phyloP scores from a whole-genome alignment of 306 rosid species.

The Neltuma alba region DNA sequence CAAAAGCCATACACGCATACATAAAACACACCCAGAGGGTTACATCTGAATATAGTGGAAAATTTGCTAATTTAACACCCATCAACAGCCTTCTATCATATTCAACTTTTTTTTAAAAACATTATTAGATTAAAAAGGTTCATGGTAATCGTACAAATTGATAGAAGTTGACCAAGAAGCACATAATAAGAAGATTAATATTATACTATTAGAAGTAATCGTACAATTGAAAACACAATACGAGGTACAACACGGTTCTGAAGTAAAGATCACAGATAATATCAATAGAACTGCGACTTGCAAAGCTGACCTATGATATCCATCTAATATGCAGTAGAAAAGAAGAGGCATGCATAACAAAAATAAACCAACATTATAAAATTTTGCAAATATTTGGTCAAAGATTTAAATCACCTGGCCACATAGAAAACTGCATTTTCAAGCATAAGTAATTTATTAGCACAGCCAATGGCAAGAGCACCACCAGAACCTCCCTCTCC shows the following conservation, averaged over 20 bases:
- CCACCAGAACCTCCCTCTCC: slow-evolving; percentile 99
- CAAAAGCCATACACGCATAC: neutral
- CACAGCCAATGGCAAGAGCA: slow-evolving; percentile 99
- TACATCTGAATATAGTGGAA: neutral
- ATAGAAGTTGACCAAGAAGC: neutral
- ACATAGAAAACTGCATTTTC: slow-evolving; percentile 98
- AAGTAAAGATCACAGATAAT: slow-evolving; percentile 22
- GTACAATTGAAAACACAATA: slow-evolving; percentile 5
- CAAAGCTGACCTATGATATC: slow-evolving; percentile 27
- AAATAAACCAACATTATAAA: slow-evolving; percentile 24
- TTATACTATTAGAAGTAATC: neutral
- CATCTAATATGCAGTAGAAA: slow-evolving; percentile 31
- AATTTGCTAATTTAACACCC: neutral
- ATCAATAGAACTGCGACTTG: slow-evolving; percentile 14
- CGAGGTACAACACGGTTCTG: neutral
- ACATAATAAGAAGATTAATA: neutral
- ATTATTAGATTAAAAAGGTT: neutral
- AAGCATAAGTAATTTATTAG: slow-evolving; percentile 91
- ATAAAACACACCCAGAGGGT: neutral
- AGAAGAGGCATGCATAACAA: neutral
- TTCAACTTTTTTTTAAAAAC: neutral
- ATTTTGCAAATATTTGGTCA: slow-evolving; percentile 16
- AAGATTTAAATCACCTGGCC: slow-evolving; percentile 73
- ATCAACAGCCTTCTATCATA: neutral
- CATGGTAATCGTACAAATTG: neutral